These are phyloP conservation scores for Diaporthe australafricana DNA, from an alignment of 2,329 filamentous ascomycete genomes.

Conservation along the genomic window DNA sequence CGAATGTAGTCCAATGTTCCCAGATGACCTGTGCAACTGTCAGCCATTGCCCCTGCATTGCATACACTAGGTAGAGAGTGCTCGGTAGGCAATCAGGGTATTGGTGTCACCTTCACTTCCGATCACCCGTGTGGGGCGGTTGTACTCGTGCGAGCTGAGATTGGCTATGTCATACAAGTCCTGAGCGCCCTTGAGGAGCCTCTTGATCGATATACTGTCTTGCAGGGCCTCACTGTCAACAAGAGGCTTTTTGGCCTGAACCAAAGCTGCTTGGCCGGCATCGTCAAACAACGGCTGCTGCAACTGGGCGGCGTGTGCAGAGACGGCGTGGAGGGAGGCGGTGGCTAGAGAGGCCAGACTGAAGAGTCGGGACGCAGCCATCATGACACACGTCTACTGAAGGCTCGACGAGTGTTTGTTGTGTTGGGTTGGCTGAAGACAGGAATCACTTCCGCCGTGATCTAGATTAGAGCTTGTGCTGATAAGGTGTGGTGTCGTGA, in stretches of 20 bases:
- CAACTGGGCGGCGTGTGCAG: conserved; percentile 7
- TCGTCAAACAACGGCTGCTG: conserved; percentile 32
- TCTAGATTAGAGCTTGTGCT: conserved; percentile 1
- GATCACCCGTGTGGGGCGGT: conserved; percentile 78
- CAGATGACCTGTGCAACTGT: conserved; percentile 62
- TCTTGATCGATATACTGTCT: conserved; percentile 64
- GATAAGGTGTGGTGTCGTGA: conserved; percentile 15
- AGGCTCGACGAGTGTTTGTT: neutral
- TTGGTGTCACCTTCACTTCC: conserved; percentile 67
- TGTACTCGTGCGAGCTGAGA: conserved; percentile 68
- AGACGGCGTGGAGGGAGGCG: conserved; percentile 6
- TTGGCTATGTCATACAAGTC: conserved; percentile 73
- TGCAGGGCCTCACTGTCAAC: conserved; percentile 68
- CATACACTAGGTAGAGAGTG: neutral
- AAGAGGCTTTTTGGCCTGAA: conserved; percentile 48
- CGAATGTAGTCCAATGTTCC: conserved; percentile 74
- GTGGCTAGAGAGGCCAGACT: conserved; percentile 13
- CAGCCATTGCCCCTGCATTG: neutral
- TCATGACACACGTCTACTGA: neutral
- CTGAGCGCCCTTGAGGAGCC: conserved; percentile 69
- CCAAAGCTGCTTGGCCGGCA: conserved; percentile 9
- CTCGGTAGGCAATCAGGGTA: conserved; percentile 8
- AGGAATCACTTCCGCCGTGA: neutral
- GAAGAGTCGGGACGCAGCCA: conserved; percentile 6
- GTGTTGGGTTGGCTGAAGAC: neutral